Evolutionary conservation across 202 grass and related monocot species (phyloP), one percentile per base, ranked within the genome.

Genomic region (Panicum hallii): DNA sequence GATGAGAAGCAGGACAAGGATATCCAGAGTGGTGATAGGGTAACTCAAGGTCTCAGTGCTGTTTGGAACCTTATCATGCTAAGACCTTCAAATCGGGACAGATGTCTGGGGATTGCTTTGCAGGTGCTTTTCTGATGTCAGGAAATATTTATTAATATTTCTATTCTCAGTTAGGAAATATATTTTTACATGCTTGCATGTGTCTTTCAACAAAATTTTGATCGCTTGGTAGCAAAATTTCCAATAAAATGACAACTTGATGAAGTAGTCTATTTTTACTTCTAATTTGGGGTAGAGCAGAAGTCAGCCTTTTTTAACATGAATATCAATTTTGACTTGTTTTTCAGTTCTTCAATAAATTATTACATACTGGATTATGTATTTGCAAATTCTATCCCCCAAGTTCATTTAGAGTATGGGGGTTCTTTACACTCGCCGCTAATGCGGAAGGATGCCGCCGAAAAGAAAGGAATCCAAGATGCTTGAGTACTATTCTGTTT

Each of bases 11-110:
- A 91, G 75, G 95, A 95, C 47, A 98, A 92, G 64, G 93, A 95
- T 78, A 69, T 88, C 44, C 87, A 86, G 67, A 88, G 81, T 84
- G 91, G 93, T 58, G 95, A 98, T 67, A 92, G 95, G 72, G 89
- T 98, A 90, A 95, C 89, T 53, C 95, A 98, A 90, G 95, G 95
- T 87, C 91, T 98, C 70, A 98, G 95, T 89, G 86, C 89, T 83
- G 89, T 98, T 44, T 98, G 95, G 95, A 95, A 90, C 83, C 87
- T 98, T 75, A 98, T 98, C 78, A 86, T 95, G 88, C 74, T 93
- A 82, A 93, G 93, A 89, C 93, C 95, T 83, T 89, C 89, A 64
- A 92, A 89, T 74, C 90, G 91, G 65, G 83, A 90, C 55, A 89
- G 86, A 72, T 98, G 93, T 81, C 93, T 98, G 77, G 89, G 90